Evolutionary conservation across 2,329 filamentous ascomycete genomes (phyloP), one percentile per base, ranked within the genome.

Genomic region (Emmonsiellopsis sp.): DNA sequence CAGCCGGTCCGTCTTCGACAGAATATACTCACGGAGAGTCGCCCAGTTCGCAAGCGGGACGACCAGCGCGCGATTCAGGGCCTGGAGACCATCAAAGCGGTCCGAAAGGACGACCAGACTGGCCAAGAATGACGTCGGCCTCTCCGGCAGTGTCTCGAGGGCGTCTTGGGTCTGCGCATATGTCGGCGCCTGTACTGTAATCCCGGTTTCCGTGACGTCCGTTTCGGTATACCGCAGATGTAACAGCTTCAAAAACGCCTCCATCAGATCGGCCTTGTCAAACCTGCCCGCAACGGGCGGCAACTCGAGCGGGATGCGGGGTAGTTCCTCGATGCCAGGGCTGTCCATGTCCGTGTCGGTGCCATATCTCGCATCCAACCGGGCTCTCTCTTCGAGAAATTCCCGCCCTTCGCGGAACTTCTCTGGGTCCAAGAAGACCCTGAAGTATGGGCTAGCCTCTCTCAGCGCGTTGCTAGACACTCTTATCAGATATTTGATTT

Each of bases 321-420:
- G 60, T 14, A 67, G 54, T 44, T 61, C 59, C 27, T 61, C 62
- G 37, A 57, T 46, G 7, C 62, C 61, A n/a, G 70, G 55, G 8
- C 54, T 57, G 9, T 34, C 33, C 14, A 55, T 44, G 11, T 42
- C 43, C 47, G 42, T 49, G 33, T 36, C 42, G 6, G 46, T 51
- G 14, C 53, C 53, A 36, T 62, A 57, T 45, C 55, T 45, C 31
- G 51, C 50, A 6, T 44, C 46, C 8, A 62, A 53, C 14, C 47
- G 43, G 36, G 43, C 40, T 14, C 56, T 60, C 46, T 56, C 66
- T 60, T 64, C 59, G 51, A 61, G 58, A 54, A 74, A 60, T 3
- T 60, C 48, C 47, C 63, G 63, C 5, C 72, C 71, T 55, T 74
- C 72, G 2, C 62, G 62, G 52, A 74, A 74, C 52, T 74, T 74